Evolutionary conservation across 371 early-diverging fungal genomes (phyloP), one percentile per base, ranked within the genome.

Genomic region (Phascolomyces articulosus): DNA sequence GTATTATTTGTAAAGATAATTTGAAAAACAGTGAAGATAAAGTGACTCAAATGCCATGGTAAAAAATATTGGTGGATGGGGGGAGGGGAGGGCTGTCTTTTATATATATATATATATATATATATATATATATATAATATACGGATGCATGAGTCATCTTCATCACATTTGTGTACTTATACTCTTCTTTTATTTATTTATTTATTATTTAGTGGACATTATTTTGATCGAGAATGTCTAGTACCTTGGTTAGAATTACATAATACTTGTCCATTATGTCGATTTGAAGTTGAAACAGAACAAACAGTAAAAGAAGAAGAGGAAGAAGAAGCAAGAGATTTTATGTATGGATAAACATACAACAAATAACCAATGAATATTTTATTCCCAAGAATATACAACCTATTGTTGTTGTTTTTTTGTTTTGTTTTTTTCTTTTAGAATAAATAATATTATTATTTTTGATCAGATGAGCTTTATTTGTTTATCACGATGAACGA

Each of bases 211-310:
- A 82, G 87, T 70, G 73, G 72, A 10, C 89, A 89, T 73, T 64
- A 73, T 26, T 89, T 84, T 73, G 85, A 87, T 69, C 73, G 74
- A 38, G 79, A 73, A 18, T 89, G 90, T 66, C 51, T 89, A 23
- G 71, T 86, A 20, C 78, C 85, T 55, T 89, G 90, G 90, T 70
- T 89, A 27, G 67, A 80, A 38, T 64, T 80, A 21, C 79, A 82
- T 49, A 79, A 88, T 70, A 82, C 87, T 11, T 89, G 90, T 64
- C 90, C 90, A 0, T 59, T 81, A 62, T 89, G 90, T 60, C 72
- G 90, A 60, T 69, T 66, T 62, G 68, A 81, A 40, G 72, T 89
- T 0, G 80, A 79, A 54, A 84, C 86, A 2, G 85, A 85, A 54
- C 55, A 78, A 38, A 28, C 60, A 40, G 84, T 72, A 1, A 68